Evolutionary conservation across 129 eudicot species (phyloP).

Genomic region (Centrapalus pauciflorus): DNA sequence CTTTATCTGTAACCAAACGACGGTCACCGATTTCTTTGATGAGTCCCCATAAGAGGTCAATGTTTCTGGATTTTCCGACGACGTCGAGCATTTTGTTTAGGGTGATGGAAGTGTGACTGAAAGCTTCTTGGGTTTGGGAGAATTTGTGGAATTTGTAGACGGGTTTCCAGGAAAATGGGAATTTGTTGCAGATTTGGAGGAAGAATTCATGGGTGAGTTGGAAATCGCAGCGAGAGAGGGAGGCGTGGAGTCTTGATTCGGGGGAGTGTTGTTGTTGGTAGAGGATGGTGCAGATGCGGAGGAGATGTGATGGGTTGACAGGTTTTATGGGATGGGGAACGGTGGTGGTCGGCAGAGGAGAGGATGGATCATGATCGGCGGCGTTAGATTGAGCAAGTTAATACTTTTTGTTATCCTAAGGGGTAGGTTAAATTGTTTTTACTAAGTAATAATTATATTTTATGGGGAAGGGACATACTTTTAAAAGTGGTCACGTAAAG

Average conservation of each 20-base stretch:
- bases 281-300: constrained; percentile 67
- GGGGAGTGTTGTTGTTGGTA: constrained; percentile 74
- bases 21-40: constrained; percentile 33
- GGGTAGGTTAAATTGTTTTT: too few species aligned
- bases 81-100: constrained; percentile 71
- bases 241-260: constrained; percentile 44
- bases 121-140: constrained; percentile 44
- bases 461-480: too few species aligned
- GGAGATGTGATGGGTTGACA: constrained; percentile 50
- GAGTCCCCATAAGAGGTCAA: constrained; percentile 66
- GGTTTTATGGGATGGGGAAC: constrained; percentile 17
- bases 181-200: constrained; percentile 81
- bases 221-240: constrained; percentile 38
- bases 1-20: constrained; percentile 41
- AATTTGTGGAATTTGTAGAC: constrained; percentile 57
- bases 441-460: too few species aligned
- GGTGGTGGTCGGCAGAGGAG: background rate
- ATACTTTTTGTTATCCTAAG: too few species aligned
- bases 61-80: constrained; percentile 70
- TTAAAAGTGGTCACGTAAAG: too few species aligned
- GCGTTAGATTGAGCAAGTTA: too few species aligned
- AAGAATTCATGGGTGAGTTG: constrained; percentile 80
- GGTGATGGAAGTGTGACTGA: constrained; percentile 62
- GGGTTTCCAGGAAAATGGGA: constrained; percentile 82
- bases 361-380: background rate